phyloP scores from a whole-genome alignment of 202 grass and related monocot genomes.

The Panicum virgatum region DNA sequence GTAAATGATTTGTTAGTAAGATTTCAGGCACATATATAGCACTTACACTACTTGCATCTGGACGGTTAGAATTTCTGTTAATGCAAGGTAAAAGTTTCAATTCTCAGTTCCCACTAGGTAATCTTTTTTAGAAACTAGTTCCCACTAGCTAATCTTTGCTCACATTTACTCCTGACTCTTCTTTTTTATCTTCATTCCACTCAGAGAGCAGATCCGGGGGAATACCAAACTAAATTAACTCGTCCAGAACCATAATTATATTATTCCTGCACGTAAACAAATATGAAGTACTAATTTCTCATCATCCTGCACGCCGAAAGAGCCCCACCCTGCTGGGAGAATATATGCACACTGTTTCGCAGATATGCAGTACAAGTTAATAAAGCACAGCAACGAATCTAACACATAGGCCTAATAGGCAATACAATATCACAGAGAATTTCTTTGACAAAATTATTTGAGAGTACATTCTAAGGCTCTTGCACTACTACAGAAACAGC shows the following conservation, averaged over 20 bases:
- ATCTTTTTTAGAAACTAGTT: too few species aligned
- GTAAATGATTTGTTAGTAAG: background rate
- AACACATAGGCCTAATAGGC: background rate
- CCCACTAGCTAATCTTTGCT: background rate
- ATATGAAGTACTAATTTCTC: background rate
- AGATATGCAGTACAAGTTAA: background rate
- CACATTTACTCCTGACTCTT: background rate
- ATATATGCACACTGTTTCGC: slow-evolving; percentile 4
- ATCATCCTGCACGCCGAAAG: slow-evolving; percentile 26
- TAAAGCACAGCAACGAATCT: slow-evolving; percentile 28
- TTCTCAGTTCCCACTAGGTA: background rate
- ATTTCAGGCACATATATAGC: background rate
- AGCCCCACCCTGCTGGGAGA: slow-evolving; percentile 23
- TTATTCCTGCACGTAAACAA: slow-evolving; percentile 7
- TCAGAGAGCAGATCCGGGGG: background rate
- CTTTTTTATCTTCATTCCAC: background rate
- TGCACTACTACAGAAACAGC: too few species aligned
- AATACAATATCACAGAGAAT: background rate
- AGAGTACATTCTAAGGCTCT: background rate
- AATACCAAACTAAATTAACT: background rate
- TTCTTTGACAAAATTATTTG: background rate
- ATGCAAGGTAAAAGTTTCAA: background rate
- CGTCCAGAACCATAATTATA: background rate
- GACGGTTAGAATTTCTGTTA: background rate
- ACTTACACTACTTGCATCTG: background rate